Evolutionary conservation across 352 stramenopile species (phyloP), one percentile per base, ranked within the genome.

Genomic region (Blastocystis sp.): DNA sequence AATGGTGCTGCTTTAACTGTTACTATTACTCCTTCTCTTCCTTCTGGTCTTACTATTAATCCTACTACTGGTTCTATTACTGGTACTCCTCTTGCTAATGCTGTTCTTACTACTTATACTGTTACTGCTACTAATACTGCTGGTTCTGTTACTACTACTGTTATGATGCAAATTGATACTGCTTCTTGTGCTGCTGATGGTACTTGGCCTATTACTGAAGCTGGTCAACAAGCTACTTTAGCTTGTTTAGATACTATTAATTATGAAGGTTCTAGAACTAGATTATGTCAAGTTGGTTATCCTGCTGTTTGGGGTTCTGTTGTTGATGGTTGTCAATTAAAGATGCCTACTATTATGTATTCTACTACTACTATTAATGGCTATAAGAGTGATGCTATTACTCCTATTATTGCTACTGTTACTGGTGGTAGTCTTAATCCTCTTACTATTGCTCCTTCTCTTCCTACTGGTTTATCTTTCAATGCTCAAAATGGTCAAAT

Each of bases 331-430:
- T 62, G 52, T 34, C 2, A n/a, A 34, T 34, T 62, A 21, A 24
- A 54, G 33, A 10, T 42, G 28, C 52, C 52, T 42, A 62, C 36
- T 28, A 62, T 62, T 18, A 62, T 42, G 27, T 62, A 62, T 21
- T 33, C 52, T 13, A 28, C 44, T 5, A 41, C 52, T 27, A 62
- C 48, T 27, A 19, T 62, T 5, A 62, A 39, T 7, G 13, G 48
- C 19, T 39, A 62, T 39, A 62, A 62, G 52, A 46, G 25, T 13
- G 52, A 42, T n/a, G 35, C 48, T 39, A 62, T 62, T 39, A 32
- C 7, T n/a, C n/a, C 54, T 9, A 5, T 48, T 5, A 52, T 16
- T 4, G 39, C 52, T 11, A 36, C 23, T 5, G 11, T 62, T 27
- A 54, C 54, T 42, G 52, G 52, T 16, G 52, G 39, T 11, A 28